phyloP scores from a whole-genome alignment of 202 grass and related monocot species.

The Setaria viridis region DNA sequence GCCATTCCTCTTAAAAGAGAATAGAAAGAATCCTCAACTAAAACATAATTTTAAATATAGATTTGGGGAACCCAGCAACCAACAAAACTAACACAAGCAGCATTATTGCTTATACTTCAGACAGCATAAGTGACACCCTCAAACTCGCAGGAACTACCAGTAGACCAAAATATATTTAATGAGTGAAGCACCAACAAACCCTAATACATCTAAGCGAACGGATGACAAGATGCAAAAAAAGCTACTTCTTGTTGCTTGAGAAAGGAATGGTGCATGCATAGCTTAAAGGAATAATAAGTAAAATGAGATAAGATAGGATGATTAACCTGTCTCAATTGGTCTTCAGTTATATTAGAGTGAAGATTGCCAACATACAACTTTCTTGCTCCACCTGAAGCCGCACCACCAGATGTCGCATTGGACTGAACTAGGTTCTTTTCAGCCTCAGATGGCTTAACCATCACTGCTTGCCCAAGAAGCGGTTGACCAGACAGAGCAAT shows the following conservation, averaged over 20 bases:
- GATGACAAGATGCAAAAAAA: neutral
- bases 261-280: slow-evolving; percentile 8
- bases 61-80: neutral
- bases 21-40: neutral
- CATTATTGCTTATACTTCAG: neutral
- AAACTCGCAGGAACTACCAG: neutral
- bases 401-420: slow-evolving; percentile 66
- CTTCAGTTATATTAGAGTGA: slow-evolving; percentile 92
- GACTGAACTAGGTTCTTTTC: slow-evolving; percentile 98
- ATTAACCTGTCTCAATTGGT: slow-evolving; percentile 89
- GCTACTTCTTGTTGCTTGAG: neutral
- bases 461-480: slow-evolving; percentile 86
- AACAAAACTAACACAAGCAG: neutral
- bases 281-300: neutral
- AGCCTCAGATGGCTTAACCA: slow-evolving; percentile 99
- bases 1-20: neutral
- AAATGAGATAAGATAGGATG: slow-evolving; percentile 29
- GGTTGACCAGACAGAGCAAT: slow-evolving; percentile 89
- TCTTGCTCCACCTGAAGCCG: slow-evolving; percentile 83
- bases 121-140: neutral
- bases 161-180: neutral
- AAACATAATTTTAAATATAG: slow-evolving; percentile 7
- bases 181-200: slow-evolving; percentile 19
- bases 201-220: neutral
- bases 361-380: slow-evolving; percentile 99